Base-by-base conservation (phyloP, 1,284 basidiomycete species). In the Binderoboletus segoi region DNA sequence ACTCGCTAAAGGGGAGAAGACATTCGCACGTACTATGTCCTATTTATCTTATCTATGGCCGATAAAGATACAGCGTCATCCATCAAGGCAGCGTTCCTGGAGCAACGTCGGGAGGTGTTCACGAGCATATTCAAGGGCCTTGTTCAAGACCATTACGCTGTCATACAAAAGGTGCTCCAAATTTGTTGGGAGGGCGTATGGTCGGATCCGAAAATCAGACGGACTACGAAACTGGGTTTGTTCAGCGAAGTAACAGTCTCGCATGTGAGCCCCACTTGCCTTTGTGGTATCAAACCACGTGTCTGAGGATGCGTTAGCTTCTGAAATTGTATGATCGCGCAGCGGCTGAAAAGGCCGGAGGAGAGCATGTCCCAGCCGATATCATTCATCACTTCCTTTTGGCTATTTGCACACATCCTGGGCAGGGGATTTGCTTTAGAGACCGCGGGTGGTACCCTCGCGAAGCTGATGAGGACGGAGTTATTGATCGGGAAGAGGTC, bases 361-460 rank as follows among this genome's bases (percentile, higher is more conserved):
- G 74, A 1, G 83, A 84, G 8, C 77, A 79, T 56, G 73, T 84
- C 21, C 84, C 93, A 0, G 92, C 92, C 0, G 89, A 96, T 59
- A 78, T 97, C 8, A 87, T 84, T 0, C 91, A 94, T 61, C 93
- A 95, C 65, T 97, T 97, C 69, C 75, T 98, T 7, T 81, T 96
- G 43, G 91, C 89, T 11, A 84, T 94, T n/a, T 93, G 90, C 63
- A 90, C 92, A 0, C 85, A 84, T 26, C 91, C 92, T 0, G 93
- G 93, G 0, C 77, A 81, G 20, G 96, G 95, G 0, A 79, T 98
- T 23, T 97, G 94, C 69, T 98, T 96, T 73, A 82, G 79, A 47
- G 94, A 96, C 68, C 81, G 84, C 16, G 95, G 94, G 1, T 98
- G 95, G 95, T 98, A 97, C 67, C 86, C 86, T 3, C 84, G 91